phyloP scores from a whole-genome alignment of 2,329 filamentous ascomycete species.

The Sordariomycetes sp. region DNA sequence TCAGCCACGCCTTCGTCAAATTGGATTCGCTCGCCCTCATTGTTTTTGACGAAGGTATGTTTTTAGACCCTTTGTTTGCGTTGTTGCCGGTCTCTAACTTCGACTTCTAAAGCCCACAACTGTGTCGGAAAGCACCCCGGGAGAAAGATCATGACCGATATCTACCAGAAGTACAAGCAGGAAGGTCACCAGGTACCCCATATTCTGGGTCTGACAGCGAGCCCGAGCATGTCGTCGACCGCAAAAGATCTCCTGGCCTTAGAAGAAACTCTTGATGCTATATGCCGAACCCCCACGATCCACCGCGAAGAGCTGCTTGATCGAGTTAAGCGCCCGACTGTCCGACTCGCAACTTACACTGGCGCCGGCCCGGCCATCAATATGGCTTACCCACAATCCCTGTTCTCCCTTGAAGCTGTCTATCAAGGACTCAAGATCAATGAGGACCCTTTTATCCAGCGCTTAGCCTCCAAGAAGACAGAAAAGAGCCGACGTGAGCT shows the following conservation, averaged over 20 bases:
- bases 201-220: conserved; percentile 74
- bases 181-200: conserved; percentile 38
- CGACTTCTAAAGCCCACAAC: conserved; percentile 55
- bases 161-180: conserved; percentile 47
- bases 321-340: conserved; percentile 53
- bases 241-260: conserved; percentile 45
- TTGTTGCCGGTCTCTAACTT: background rate
- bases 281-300: conserved; percentile 56
- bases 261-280: conserved; percentile 59
- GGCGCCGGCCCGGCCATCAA: background rate
- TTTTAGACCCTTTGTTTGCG: background rate
- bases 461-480: conserved; percentile 29
- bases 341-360: background rate
- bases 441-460: conserved; percentile 49
- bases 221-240: conserved; percentile 56
- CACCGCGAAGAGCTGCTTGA: conserved; percentile 61
- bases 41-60: conserved; percentile 72
- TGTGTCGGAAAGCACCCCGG: conserved; percentile 54
- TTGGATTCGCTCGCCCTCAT: conserved; percentile 55
- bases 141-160: conserved; percentile 60
- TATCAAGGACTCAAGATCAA: conserved; percentile 38
- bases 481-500: conserved; percentile 28
- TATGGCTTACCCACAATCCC: background rate
- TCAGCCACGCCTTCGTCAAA: conserved; percentile 62
- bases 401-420: background rate